Conservation (phyloP, 2,329 filamentous ascomycete genomes). For the Colletotrichum euphorbiae region DNA sequence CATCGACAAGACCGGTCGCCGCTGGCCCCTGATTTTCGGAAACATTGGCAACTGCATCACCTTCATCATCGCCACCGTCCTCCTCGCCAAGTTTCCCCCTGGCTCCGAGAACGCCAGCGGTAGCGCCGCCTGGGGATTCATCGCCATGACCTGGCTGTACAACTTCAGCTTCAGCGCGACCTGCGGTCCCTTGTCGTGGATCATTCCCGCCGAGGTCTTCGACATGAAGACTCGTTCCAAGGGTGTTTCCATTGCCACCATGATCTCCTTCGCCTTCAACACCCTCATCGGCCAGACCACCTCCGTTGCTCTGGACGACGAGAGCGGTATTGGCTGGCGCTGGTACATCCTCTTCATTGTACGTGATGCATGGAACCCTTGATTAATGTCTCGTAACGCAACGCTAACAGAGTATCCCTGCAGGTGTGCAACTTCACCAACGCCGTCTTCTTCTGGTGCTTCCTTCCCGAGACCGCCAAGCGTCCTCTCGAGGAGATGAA, state of each 20-base stretch:
- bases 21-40: conserved; percentile 77
- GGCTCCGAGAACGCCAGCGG: conserved; percentile 53
- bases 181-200: conserved; percentile 73
- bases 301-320: conserved; percentile 60
- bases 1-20: conserved; percentile 77
- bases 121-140: conserved; percentile 77
- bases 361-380: conserved; percentile 33
- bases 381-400: background rate
- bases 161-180: conserved; percentile 81
- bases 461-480: conserved; percentile 74
- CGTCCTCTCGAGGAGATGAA: conserved; percentile 77
- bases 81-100: conserved; percentile 70
- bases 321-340: conserved; percentile 57
- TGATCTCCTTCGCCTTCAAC: conserved; percentile 80
- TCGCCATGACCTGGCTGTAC: conserved; percentile 79
- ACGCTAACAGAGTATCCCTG: background rate
- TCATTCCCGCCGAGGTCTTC: conserved; percentile 78
- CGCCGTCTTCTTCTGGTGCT: conserved; percentile 66
- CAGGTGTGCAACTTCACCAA: conserved; percentile 71
- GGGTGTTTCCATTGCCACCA: conserved; percentile 80
- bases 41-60: conserved; percentile 78
- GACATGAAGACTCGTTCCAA: conserved; percentile 81
- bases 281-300: conserved; percentile 80
- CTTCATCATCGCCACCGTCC: conserved; percentile 75
- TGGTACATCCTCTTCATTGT: conserved; percentile 61